phyloP scores from a whole-genome alignment of 2,329 filamentous ascomycete species.

The Stylonectria norvegica region DNA sequence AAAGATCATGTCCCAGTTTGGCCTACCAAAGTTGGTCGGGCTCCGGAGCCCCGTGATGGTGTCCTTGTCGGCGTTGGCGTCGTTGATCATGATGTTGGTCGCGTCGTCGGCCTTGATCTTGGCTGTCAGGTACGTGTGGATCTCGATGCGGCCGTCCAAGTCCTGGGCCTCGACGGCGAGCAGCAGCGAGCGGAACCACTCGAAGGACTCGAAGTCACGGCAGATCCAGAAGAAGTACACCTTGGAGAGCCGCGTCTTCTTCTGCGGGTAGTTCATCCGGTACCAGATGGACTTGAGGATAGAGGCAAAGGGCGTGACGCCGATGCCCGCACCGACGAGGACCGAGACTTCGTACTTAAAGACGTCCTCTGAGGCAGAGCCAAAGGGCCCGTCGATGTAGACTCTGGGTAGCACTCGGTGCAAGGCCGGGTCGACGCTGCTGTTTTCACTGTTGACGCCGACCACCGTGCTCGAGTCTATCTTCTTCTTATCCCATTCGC shows the following conservation, averaged over 20 bases:
- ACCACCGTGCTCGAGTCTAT: constrained; percentile 62
- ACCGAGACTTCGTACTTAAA: constrained; percentile 83
- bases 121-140: constrained; percentile 83
- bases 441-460: constrained; percentile 58
- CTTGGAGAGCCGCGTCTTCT: constrained; percentile 74
- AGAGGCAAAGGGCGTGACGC: constrained; percentile 81
- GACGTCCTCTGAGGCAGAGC: constrained; percentile 81
- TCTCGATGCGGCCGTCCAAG: constrained; percentile 79
- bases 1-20: constrained; percentile 91
- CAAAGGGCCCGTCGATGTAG: constrained; percentile 82
- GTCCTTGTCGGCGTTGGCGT: constrained; percentile 78
- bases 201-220: constrained; percentile 81
- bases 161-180: constrained; percentile 85
- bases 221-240: constrained; percentile 95
- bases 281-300: constrained; percentile 93
- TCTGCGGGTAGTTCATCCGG: constrained; percentile 82
- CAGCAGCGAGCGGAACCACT: constrained; percentile 84
- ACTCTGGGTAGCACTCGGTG: constrained; percentile 72
- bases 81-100: constrained; percentile 91
- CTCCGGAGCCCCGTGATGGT: constrained; percentile 78
- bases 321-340: constrained; percentile 78
- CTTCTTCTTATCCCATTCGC: constrained; percentile 59
- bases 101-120: constrained; percentile 84
- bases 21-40: constrained; percentile 80
- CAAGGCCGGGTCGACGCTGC: constrained; percentile 64